These are phyloP conservation scores for Capronia coronata DNA, from an alignment of 2,329 filamentous ascomycete genomes.

Conservation along the genomic window DNA sequence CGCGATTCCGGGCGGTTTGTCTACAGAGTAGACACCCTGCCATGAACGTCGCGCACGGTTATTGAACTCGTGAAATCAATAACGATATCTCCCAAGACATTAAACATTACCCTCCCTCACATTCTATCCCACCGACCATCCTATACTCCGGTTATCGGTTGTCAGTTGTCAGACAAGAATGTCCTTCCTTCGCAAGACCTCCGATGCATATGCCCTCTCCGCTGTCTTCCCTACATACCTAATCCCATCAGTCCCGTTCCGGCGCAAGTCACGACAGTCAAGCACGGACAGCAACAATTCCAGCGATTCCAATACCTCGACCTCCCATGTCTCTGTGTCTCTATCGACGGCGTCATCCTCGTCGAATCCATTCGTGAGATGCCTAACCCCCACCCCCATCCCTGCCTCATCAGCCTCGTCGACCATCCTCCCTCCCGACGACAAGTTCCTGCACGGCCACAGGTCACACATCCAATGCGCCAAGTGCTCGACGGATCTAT, in stretches of 20 bases:
- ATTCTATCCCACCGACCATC: neutral
- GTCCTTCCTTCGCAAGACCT: slow-evolving; percentile 25
- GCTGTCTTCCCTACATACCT: slow-evolving; percentile 48
- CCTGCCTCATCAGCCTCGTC: slow-evolving; percentile 14
- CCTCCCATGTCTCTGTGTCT: slow-evolving; percentile 26
- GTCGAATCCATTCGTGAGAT: slow-evolving; percentile 27
- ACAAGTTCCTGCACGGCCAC: slow-evolving; percentile 42
- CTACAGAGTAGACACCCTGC: neutral
- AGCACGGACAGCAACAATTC: slow-evolving; percentile 36
- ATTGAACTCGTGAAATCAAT: no score
- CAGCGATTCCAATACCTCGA: slow-evolving; percentile 32
- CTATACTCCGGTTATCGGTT: neutral
- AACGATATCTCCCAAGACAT: neutral
- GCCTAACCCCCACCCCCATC: slow-evolving; percentile 18
- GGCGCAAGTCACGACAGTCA: slow-evolving; percentile 35
- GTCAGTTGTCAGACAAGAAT: slow-evolving; percentile 4
- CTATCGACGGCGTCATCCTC: slow-evolving; percentile 19
- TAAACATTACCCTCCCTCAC: no score
- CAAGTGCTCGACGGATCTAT: slow-evolving; percentile 54
- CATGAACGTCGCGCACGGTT: no score
- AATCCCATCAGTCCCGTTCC: slow-evolving; percentile 45
- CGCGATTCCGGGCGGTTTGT: slow-evolving; percentile 4
- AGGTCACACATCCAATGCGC: slow-evolving; percentile 53
- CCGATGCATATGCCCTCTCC: slow-evolving; percentile 28
- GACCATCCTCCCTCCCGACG: slow-evolving; percentile 24